phyloP scores from a whole-genome alignment of 192 early-diverging fungal species.

The Coemansia guatemalensis region DNA sequence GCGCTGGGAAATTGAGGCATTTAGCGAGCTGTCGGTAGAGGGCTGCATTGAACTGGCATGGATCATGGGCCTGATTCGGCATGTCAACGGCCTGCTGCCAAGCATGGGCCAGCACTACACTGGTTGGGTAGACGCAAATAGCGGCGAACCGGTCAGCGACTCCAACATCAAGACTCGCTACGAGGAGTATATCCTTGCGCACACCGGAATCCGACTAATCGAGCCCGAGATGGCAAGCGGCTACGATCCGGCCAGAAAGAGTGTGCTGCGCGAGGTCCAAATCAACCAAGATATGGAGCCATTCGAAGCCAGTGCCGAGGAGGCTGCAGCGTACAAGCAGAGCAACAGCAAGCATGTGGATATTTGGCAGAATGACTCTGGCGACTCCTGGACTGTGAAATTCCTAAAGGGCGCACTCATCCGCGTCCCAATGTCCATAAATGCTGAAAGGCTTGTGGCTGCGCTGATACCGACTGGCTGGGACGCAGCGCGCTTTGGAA shows the following conservation, averaged over 20 bases:
- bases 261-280: slow-evolving; percentile 84
- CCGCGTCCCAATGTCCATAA: slow-evolving; percentile 83
- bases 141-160: slow-evolving; percentile 83
- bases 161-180: slow-evolving; percentile 88
- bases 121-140: slow-evolving; percentile 91
- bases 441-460: slow-evolving; percentile 76
- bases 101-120: slow-evolving; percentile 19
- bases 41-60: slow-evolving; percentile 96
- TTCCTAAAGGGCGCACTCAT: slow-evolving; percentile 86
- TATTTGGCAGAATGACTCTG: slow-evolving; percentile 51
- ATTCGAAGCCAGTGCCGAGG: slow-evolving; percentile 84
- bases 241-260: slow-evolving; percentile 86
- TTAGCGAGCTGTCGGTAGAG: slow-evolving; percentile 55
- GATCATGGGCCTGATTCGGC: slow-evolving; percentile 94
- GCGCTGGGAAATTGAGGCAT: slow-evolving; percentile 95
- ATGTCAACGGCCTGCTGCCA: slow-evolving; percentile 53
- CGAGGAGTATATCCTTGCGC: slow-evolving; percentile 84
- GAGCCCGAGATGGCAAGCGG: slow-evolving; percentile 85
- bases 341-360: slow-evolving; percentile 77
- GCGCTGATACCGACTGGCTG: slow-evolving; percentile 93
- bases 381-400: slow-evolving; percentile 68
- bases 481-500: slow-evolving; percentile 85
- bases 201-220: slow-evolving; percentile 61
- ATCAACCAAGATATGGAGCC: slow-evolving; percentile 85
- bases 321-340: slow-evolving; percentile 79